Evolutionary conservation across 805 yeast species (phyloP), one percentile per base, ranked within the genome.

Genomic region (Hanseniaspora lindneri): DNA sequence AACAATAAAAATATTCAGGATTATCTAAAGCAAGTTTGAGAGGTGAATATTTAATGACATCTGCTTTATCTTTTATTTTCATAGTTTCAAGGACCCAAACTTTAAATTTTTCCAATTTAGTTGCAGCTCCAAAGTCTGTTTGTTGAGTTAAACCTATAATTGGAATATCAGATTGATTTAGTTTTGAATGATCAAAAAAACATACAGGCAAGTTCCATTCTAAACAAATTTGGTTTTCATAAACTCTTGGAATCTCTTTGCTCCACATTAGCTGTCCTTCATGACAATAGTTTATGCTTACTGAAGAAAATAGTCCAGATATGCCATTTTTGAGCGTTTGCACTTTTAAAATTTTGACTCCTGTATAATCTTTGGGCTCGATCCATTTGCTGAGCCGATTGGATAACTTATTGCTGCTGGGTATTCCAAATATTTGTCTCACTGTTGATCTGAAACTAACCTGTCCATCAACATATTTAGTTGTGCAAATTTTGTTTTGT

Each of bases 301-400:
- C 58, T 52, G 67, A 69, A 50, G 71, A 76, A 48, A 66, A 57
- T 49, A 68, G 54, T 7, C 71, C 67, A 34, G 70, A 62, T 47
- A 60, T 40, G 20, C 64, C 46, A 27, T 65, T 59, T 40, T 69
- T 71, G 21, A 71, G 57, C 20, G 69, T 65, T 51, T 71, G 72
- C 19, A 72, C 69, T 44, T 79, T 65, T 43, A 71, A 71, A 2
- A 79, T 61, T 49, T 73, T 72, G 54, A 77, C 74, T 0, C 86
- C 86, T 0, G 78, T 67, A 54, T 71, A 79, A 16, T 42, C 48
- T 20, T 29, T 30, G 3, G 52, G 44, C 4, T 25, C 25, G 8
- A 32, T 39, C 24, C 30, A 33, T 27, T 30, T 32, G 11, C 32
- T 32, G 6, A 33, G 16, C 13, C 39, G 43, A 24, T 35, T 35